phyloP scores from a whole-genome alignment of 805 yeast species.

The Barnettozyma californica region DNA sequence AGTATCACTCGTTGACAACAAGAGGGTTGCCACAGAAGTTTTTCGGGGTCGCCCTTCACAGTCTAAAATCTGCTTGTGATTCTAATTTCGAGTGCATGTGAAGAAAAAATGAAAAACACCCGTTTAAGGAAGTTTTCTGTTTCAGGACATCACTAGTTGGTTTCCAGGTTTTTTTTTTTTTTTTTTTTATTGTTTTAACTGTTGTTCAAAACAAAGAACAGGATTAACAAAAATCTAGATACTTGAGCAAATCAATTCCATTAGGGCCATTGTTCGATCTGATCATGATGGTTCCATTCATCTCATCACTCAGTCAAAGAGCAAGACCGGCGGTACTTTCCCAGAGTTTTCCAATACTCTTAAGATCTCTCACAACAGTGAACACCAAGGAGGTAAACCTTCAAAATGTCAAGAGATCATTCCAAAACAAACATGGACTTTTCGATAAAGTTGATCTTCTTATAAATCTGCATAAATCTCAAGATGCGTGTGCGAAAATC shows the following conservation, averaged over 20 bases:
- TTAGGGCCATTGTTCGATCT: neutral
- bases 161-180: neutral
- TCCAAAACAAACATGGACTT: constrained; percentile 21
- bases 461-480: constrained; percentile 3
- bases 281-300: neutral
- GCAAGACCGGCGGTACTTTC: neutral
- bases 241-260: neutral
- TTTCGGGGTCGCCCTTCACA: neutral
- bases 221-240: too few species aligned
- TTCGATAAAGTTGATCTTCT: constrained; percentile 25
- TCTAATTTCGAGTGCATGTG: neutral
- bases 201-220: too few species aligned
- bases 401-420: constrained; percentile 12
- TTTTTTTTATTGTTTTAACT: too few species aligned
- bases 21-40: neutral
- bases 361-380: neutral
- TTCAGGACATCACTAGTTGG: neutral
- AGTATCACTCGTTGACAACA: neutral
- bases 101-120: neutral
- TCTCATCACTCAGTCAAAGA: neutral
- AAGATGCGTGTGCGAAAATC: constrained; percentile 10
- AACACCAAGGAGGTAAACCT: constrained; percentile 8
- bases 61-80: neutral
- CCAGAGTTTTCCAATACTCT: neutral
- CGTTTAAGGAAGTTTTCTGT: neutral